Conservation (phyloP, 2,329 filamentous ascomycete species). For the Aspergillus spinulosporus region DNA sequence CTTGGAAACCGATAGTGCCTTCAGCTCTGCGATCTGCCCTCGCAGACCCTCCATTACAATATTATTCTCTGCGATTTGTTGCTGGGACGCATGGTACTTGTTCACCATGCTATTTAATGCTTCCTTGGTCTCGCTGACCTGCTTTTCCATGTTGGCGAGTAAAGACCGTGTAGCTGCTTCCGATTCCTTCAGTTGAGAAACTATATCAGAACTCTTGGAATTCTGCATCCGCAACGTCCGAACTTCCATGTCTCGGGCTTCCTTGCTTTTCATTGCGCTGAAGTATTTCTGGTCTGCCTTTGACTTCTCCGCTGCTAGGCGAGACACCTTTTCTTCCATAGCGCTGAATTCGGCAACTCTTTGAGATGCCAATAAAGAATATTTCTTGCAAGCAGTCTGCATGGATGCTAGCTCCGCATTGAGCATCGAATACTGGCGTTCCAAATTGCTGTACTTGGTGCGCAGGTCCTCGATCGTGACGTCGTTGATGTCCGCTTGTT, state of each 20-base stretch:
- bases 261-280: conserved; percentile 89
- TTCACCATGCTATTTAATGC: conserved; percentile 67
- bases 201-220: conserved; percentile 87
- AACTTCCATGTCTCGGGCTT: conserved; percentile 78
- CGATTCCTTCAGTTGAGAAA: conserved; percentile 86
- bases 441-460: conserved; percentile 69
- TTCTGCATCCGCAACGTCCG: conserved; percentile 78
- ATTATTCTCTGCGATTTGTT: conserved; percentile 67
- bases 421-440: conserved; percentile 78
- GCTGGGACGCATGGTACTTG: conserved; percentile 75
- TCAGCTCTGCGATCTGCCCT: conserved; percentile 75
- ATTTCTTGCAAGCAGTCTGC: conserved; percentile 87
- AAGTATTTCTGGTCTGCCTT: conserved; percentile 99
- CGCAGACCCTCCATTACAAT: conserved; percentile 71
- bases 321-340: conserved; percentile 74
- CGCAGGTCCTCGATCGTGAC: conserved; percentile 71
- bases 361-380: conserved; percentile 78
- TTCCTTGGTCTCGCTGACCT: conserved; percentile 78
- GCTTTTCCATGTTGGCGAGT: conserved; percentile 84
- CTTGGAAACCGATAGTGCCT: conserved; percentile 70
- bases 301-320: conserved; percentile 81
- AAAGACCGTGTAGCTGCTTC: conserved; percentile 75
- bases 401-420: conserved; percentile 86
- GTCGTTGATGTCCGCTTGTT: conserved; percentile 53
- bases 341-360: conserved; percentile 76